Evolutionary conservation across 176 grass and related monocot genomes (phyloP).

Genomic region (Triticum urartu): DNA sequence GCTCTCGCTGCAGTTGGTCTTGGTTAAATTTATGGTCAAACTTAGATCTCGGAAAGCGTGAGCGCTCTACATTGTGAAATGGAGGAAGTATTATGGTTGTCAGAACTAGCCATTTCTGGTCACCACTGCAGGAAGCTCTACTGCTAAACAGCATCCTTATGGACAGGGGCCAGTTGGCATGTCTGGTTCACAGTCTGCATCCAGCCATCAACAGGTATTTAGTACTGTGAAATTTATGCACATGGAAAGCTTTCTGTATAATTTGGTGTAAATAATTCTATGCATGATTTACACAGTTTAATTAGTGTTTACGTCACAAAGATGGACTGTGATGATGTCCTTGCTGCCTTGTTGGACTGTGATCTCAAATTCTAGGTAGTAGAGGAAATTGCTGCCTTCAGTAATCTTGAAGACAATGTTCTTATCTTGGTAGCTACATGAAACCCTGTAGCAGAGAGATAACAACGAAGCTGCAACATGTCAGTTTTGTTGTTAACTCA

Average conservation of each 20-base stretch:
- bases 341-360: conserved; percentile 39
- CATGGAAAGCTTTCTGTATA: neutral
- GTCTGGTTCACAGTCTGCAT: conserved; percentile 62
- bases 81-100: conserved; percentile 34
- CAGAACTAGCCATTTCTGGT: conserved; percentile 48
- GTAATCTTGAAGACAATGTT: conserved; percentile 69
- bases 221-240: neutral
- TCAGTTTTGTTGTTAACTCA: neutral
- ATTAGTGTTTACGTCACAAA: conserved; percentile 55
- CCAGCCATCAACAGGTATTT: conserved; percentile 24
- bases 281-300: conserved; percentile 3
- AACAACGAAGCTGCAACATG: neutral
- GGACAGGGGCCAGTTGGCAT: conserved; percentile 61
- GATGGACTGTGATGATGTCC: conserved; percentile 58
- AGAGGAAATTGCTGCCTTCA: conserved; percentile 50
- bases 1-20: too few relatives aligned
- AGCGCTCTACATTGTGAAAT: too few relatives aligned
- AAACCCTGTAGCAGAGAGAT: conserved; percentile 33
- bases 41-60: too few relatives aligned
- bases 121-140: conserved; percentile 15
- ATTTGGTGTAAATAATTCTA: neutral
- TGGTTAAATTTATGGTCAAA: too few relatives aligned
- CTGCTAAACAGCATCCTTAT: conserved; percentile 66
- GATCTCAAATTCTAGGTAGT: conserved; percentile 34
- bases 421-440: conserved; percentile 61